A percentile compares a stretch with the other conserved stretches of the same genome.
phyloP scores from a whole-genome alignment of 441 rosid genomes.

The Omphalea diandra region DNA sequence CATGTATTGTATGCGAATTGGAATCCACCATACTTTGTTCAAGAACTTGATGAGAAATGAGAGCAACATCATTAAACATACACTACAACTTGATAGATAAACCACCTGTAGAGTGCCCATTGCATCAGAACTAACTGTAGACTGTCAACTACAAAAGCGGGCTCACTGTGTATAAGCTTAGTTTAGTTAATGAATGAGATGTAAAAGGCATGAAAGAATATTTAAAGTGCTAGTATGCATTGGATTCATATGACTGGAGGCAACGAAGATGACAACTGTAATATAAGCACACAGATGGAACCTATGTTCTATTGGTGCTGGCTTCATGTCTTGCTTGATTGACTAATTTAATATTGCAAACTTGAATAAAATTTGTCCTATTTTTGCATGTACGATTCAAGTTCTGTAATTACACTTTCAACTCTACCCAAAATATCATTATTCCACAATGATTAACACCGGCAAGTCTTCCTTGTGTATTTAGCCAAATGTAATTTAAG shows the following conservation, averaged over 20 bases:
- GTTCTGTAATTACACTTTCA: no score
- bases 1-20: conserved; percentile 25
- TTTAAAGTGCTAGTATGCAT: background rate
- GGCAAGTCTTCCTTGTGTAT: no score
- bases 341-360: no score
- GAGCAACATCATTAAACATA: conserved; percentile 18
- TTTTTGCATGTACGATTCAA: no score
- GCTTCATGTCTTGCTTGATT: no score
- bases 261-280: background rate
- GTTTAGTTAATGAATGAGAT: background rate
- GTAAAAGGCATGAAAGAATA: background rate
- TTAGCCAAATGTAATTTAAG: no score
- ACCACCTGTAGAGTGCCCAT: conserved; percentile 11
- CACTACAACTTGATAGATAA: conserved; percentile 6
- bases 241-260: background rate
- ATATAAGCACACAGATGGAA: background rate
- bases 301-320: background rate
- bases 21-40: conserved; percentile 32
- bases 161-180: background rate
- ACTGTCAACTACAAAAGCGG: background rate
- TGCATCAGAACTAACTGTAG: background rate
- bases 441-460: no score
- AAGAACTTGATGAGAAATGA: conserved; percentile 17
- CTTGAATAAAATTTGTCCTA: no score
- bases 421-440: no score